A percentile compares a stretch with the other conserved stretches of the same genome.
These are phyloP conservation scores for Sporothrix dimorphospora DNA, from an alignment of 2,329 filamentous ascomycete genomes.

Conservation along the genomic window DNA sequence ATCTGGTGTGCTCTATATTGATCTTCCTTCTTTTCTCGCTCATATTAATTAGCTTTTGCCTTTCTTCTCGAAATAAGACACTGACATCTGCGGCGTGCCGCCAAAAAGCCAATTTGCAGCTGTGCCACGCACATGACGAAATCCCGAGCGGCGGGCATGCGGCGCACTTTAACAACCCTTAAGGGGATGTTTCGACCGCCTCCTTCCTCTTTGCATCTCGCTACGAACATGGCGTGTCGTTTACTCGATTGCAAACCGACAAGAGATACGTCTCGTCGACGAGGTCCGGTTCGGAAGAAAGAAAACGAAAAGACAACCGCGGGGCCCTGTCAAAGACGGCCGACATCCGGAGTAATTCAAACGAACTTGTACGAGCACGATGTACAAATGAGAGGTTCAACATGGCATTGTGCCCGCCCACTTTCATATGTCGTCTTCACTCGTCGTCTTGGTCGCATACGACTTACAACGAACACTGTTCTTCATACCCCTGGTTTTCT, in stretches of 20 bases:
- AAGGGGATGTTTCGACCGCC: background rate
- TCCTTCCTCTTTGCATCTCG: background rate
- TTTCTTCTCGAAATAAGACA: background rate
- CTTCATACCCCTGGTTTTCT: background rate
- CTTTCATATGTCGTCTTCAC: background rate
- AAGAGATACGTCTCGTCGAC: background rate
- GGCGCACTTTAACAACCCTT: background rate
- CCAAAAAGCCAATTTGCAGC: background rate
- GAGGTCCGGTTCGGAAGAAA: background rate
- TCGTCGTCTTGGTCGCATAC: background rate
- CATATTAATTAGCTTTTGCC: background rate
- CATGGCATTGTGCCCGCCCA: background rate
- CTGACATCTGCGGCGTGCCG: constrained; percentile 15
- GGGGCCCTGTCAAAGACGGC: background rate
- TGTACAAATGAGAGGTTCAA: background rate
- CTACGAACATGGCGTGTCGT: background rate
- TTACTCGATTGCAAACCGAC: background rate
- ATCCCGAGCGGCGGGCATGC: background rate
- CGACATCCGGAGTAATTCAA: background rate
- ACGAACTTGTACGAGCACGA: background rate
- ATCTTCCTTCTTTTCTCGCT: background rate
- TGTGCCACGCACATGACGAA: constrained; percentile 22
- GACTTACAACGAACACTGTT: background rate
- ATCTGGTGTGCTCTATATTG: background rate
- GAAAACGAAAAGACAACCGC: background rate